These are phyloP conservation scores for Linnemannia elongata DNA, from an alignment of 192 early-diverging fungal genomes.

Conservation along the genomic window DNA sequence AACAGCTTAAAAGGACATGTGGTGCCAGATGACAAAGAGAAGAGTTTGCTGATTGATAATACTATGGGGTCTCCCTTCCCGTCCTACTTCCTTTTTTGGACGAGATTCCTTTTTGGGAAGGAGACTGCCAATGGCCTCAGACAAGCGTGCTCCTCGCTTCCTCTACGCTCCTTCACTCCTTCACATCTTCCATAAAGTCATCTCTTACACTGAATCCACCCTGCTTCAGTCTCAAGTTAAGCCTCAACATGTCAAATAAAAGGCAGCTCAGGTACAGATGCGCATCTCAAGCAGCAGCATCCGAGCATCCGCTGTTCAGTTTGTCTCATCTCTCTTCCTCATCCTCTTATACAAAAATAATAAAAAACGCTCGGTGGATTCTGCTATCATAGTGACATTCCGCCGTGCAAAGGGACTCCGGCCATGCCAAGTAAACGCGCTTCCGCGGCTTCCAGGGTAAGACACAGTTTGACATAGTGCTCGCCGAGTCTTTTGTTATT, in stretches of 20 bases:
- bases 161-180: not conserved
- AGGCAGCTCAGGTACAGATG: conserved; percentile 20
- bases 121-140: too few species aligned
- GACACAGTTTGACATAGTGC: conserved; percentile 16
- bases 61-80: too few species aligned
- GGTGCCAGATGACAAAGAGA: too few species aligned
- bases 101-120: too few species aligned
- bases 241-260: conserved; percentile 17
- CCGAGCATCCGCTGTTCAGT: conserved; percentile 3
- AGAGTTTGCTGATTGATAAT: too few species aligned
- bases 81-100: too few species aligned
- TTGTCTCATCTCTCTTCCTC: conserved; percentile 5
- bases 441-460: not conserved
- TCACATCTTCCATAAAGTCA: conserved; percentile 8
- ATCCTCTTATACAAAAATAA: not conserved
- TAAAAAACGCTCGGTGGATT: not conserved
- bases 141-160: too few species aligned
- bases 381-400: not conserved
- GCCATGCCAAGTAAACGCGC: conserved; percentile 13
- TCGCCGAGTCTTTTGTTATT: conserved; percentile 4
- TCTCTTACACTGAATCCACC: not conserved
- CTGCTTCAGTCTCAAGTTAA: not conserved
- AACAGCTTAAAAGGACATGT: too few species aligned
- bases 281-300: conserved; percentile 12
- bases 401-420: not conserved